Base-by-base conservation (phyloP, 2,329 filamentous ascomycete species). In the Neocucurbitaria cava region DNA sequence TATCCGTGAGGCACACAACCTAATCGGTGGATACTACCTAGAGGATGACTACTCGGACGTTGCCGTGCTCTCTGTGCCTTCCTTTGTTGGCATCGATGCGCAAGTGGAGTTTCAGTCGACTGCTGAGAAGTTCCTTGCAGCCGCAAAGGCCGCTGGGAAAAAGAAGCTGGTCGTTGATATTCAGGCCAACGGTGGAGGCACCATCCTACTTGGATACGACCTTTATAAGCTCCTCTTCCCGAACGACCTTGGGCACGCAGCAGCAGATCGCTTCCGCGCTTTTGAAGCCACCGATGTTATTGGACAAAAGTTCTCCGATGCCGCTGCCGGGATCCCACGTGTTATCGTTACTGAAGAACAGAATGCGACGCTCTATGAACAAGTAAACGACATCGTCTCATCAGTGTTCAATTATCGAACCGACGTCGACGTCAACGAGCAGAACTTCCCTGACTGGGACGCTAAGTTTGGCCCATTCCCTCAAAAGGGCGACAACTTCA, bases 131-230 rank as follows among this genome's bases (percentile, higher is more conserved):
- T 77, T 81, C 58, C 73, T 82, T 41, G 68, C 76, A 9, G 70
- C 71, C 13, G 79, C 79, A 31, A 77, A 78, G 51, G 75, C 77
- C 9, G 79, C 77, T 1, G 82, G 81, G 52, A 87, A 86, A 74
- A 85, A 79, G 41, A 85, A 85, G 69, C 79, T 88, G 0, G 81
- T 88, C 10, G 76, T 89, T 26, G 85, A 88, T 59, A 72, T 88
- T 5, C 80, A 79, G 3, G 79, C 79, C 42, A 88, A 88, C 60
- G 82, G 80, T 2, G 86, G 86, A 38, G 86, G 86, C 21, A 80
- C 79, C 13, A 82, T 88, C 40, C 68, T 86, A 7, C 79, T 83
- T n/a, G 86, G 83, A 15, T 86, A 85, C 59, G 85, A 87, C 64
- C 77, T 89, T 23, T 87, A 88, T 75, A 83, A 83, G 48, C 72